Evolutionary conservation across 371 early-diverging fungal species (phyloP), one percentile per base, ranked within the genome.

Genomic region (Sporodiniella umbellata): DNA sequence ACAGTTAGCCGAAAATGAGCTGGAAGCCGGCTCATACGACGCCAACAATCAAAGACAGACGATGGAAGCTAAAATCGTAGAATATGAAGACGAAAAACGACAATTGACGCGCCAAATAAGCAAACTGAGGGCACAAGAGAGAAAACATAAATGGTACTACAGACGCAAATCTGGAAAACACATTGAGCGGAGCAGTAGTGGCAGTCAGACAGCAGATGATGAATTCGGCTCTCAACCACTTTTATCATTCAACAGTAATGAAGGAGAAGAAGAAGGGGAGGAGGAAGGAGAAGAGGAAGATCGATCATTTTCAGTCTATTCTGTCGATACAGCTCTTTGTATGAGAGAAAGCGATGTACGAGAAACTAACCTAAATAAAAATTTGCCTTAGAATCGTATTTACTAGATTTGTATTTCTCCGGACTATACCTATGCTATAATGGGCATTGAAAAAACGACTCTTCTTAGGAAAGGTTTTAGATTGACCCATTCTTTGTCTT

Each of bases 71-170:
- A 31, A 68, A 61, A 44, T 55, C 24, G 23, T 56, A 46, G 24
- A 50, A 45, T 37, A 37, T 39, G 42, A 51, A 53, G 45, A 56
- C 17, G 58, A 33, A 6, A 58, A 61, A 11, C 28, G 35, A 7
- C 28, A 42, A 4, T 33, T 77, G 6, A 53, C 48, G 19, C 72
- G 73, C 45, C 78, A 83, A 45, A 43, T 80, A n/a, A 61, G 68
- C 8, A 69, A 67, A 22, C 51, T 80, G 8, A 77, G 72, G 45
- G 70, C 78, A 18, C 80, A 83, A 57, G 84, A 83, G 55, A 68
- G 84, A 43, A 83, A 81, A 51, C 84, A 81, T 51, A 80, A 81
- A 44, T 81, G 84, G 84, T 83, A 83, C 33, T 75, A 83, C 33
- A 68, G 68, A 48, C 69, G 73, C 21, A 80, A 82, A 44, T 56